Conservation (phyloP, 345 rosid species). For the Citrus maxima region DNA sequence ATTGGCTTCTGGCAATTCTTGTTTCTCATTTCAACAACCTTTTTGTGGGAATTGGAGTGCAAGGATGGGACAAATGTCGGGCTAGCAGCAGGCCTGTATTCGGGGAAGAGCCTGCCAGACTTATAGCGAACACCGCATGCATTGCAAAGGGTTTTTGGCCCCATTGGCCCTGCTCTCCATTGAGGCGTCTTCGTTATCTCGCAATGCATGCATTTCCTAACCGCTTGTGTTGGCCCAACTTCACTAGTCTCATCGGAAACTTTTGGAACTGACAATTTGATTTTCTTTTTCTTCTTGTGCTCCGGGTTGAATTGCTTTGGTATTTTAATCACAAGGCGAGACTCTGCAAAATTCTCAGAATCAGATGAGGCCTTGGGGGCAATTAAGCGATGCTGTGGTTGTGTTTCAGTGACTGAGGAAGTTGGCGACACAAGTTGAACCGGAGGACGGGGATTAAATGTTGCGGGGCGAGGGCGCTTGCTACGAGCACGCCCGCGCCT, state of each 20-base stretch:
- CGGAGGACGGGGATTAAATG: constrained; percentile 51
- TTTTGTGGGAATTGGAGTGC: constrained; percentile 98
- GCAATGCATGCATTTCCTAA: constrained; percentile 92
- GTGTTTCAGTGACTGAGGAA: constrained; percentile 29
- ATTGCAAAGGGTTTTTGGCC: constrained; percentile 96
- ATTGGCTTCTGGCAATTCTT: constrained; percentile 30
- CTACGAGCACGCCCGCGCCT: constrained; percentile 82
- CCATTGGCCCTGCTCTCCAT: constrained; percentile 99
- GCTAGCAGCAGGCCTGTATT: constrained; percentile 95
- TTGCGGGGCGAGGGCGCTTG: constrained; percentile 87
- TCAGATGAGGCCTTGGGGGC: constrained; percentile 37
- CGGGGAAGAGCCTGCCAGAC: constrained; percentile 95
- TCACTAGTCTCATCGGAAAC: constrained; percentile 30
- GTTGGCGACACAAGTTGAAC: constrained; percentile 47
- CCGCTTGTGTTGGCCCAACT: constrained; percentile 34
- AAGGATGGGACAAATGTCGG: constrained; percentile 84
- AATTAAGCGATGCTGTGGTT: constrained; percentile 10
- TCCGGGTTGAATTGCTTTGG: constrained; percentile 58
- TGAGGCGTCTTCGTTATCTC: constrained; percentile 96
- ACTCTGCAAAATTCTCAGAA: constrained; percentile 57
- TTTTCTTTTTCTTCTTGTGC: constrained; percentile 75
- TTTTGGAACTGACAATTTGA: constrained; percentile 45
- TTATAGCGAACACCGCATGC: constrained; percentile 97
- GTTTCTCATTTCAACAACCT: constrained; percentile 88
- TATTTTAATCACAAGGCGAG: constrained; percentile 59